Conservation (phyloP, 2,329 filamentous ascomycete genomes). For the Trichoderma aggressivum region DNA sequence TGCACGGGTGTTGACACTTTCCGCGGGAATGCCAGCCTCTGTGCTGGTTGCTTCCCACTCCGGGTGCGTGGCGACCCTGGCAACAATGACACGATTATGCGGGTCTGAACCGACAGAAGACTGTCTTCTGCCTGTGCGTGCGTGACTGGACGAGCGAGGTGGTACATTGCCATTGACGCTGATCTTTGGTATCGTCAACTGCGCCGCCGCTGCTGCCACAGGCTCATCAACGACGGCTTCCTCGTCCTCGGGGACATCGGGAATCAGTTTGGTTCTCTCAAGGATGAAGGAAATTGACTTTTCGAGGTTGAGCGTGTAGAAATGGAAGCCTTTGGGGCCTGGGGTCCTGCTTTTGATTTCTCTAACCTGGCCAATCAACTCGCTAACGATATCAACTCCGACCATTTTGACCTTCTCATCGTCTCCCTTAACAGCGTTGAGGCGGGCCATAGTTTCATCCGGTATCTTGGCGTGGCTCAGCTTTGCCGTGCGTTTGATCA, state of each 20-base stretch:
- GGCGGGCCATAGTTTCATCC: slow-evolving; percentile 61
- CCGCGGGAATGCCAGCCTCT: slow-evolving; percentile 73
- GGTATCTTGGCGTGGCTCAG: slow-evolving; percentile 87
- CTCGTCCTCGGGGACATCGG: slow-evolving; percentile 53
- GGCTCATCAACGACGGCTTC: slow-evolving; percentile 49
- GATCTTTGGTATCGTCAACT: slow-evolving; percentile 36
- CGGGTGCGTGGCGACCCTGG: slow-evolving; percentile 54
- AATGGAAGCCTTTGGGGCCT: slow-evolving; percentile 80
- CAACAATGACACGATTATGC: slow-evolving; percentile 82
- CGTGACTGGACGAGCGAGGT: slow-evolving; percentile 32
- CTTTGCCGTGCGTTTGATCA: slow-evolving; percentile 90
- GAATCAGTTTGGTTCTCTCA: slow-evolving; percentile 81
- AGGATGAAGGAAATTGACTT: slow-evolving; percentile 94
- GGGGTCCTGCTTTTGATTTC: slow-evolving; percentile 54
- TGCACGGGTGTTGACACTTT: slow-evolving; percentile 70
- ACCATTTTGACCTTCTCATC: slow-evolving; percentile 78
- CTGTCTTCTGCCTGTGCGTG: slow-evolving; percentile 55
- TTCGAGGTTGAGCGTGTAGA: slow-evolving; percentile 94
- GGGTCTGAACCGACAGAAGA: slow-evolving; percentile 82
- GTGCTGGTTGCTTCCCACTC: slow-evolving; percentile 70
- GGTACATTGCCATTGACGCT: slow-evolving; percentile 43
- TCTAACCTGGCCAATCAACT: slow-evolving; percentile 78
- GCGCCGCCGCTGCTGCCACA: slow-evolving; percentile 17
- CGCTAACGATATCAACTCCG: slow-evolving; percentile 77
- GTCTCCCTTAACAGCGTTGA: slow-evolving; percentile 71